Conservation (phyloP, 352 stramenopile genomes). For the Globisporangium spinosum region DNA sequence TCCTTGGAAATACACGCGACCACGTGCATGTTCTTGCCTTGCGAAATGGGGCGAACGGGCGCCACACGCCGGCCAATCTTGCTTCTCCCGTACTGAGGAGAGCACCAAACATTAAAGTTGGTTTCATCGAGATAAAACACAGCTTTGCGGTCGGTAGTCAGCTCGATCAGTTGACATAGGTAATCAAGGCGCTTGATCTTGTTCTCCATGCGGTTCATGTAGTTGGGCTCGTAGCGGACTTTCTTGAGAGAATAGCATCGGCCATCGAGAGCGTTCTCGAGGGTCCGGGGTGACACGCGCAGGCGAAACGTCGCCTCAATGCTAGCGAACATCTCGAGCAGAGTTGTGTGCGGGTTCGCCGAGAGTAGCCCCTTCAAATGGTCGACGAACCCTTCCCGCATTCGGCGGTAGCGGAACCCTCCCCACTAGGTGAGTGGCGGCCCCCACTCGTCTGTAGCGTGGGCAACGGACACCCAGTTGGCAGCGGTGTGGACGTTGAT, state of each 20-base stretch:
- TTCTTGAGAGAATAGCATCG: not conserved
- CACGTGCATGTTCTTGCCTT: not conserved
- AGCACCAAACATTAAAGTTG: constrained; percentile 2
- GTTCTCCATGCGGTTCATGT: not conserved
- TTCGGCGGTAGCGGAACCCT: no score
- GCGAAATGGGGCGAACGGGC: not conserved
- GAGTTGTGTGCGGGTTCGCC: not conserved
- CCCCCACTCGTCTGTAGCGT: no score
- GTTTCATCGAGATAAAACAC: constrained; percentile 1
- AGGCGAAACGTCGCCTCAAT: not conserved
- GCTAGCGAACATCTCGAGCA: not conserved
- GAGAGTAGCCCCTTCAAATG: not conserved
- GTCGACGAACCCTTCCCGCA: not conserved
- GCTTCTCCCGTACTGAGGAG: not conserved
- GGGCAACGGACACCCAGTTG: no score
- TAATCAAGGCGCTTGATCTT: not conserved
- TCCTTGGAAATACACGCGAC: not conserved
- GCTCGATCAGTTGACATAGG: not conserved
- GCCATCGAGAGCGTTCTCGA: not conserved
- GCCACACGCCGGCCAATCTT: not conserved
- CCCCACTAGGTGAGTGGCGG: no score
- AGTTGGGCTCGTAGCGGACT: not conserved
- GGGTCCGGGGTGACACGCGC: not conserved
- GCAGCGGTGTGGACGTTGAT: no score
- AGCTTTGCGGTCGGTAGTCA: not conserved